Percentiles rank a stretch among this genome's conserved stretches.
Conservation (phyloP, 1,284 basidiomycete genomes). For the Cerrena zonata region DNA sequence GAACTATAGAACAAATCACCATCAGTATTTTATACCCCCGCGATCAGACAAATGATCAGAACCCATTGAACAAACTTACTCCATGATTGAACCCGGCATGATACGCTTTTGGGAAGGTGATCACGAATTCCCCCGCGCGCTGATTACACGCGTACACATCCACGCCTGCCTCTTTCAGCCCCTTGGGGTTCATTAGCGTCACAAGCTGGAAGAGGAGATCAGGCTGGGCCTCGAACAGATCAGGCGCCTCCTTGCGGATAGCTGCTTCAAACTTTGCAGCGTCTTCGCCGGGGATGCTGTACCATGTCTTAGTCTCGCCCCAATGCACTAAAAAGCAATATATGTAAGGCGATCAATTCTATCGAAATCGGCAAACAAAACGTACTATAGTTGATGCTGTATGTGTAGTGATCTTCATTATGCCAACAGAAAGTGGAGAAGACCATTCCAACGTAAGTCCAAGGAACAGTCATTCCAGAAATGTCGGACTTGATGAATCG, state of each 20-base stretch:
- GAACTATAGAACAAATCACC: slow-evolving; percentile 45
- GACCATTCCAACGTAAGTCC: slow-evolving; percentile 99
- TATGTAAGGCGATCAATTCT: neutral
- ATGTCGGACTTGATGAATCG: slow-evolving; percentile 98
- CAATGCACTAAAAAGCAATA: slow-evolving; percentile 75
- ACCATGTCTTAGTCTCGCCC: slow-evolving; percentile 99
- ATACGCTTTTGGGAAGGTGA: slow-evolving; percentile 97
- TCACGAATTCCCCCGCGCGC: slow-evolving; percentile 93
- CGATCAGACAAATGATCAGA: slow-evolving; percentile 1
- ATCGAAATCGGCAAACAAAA: slow-evolving; percentile 16
- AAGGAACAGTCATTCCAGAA: slow-evolving; percentile 99
- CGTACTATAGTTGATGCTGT: slow-evolving; percentile 90
- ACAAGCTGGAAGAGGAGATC: slow-evolving; percentile 96
- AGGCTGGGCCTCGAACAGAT: slow-evolving; percentile 97
- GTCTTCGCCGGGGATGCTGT: slow-evolving; percentile 90
- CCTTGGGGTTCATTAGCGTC: slow-evolving; percentile 94
- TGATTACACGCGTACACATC: slow-evolving; percentile 93
- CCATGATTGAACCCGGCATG: slow-evolving; percentile 99
- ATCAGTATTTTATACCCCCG: neutral
- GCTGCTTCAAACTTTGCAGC: slow-evolving; percentile 95
- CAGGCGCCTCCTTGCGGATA: slow-evolving; percentile 91
- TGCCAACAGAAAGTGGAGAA: slow-evolving; percentile 99
- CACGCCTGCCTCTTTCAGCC: slow-evolving; percentile 85
- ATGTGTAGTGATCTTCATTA: slow-evolving; percentile 99
- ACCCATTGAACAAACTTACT: slow-evolving; percentile 36